These are phyloP conservation scores for Solanum gracilifrons DNA, from an alignment of 257 asterid genomes.

Conservation along the genomic window DNA sequence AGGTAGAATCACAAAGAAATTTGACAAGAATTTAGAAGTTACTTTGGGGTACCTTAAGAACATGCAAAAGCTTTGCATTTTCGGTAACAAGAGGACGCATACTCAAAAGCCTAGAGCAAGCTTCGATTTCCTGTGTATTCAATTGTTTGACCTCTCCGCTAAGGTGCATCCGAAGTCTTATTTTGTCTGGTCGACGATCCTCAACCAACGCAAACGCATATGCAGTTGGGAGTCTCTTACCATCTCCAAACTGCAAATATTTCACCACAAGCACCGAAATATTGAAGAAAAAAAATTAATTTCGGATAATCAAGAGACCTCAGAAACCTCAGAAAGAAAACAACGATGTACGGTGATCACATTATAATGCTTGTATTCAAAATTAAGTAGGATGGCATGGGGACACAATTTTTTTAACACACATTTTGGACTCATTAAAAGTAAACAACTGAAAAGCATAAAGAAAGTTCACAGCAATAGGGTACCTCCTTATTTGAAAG, in stretches of 20 bases:
- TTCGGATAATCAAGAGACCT: background rate
- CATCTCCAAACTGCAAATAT: conserved; percentile 50
- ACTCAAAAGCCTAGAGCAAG: conserved; percentile 49
- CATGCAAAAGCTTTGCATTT: conserved; percentile 16
- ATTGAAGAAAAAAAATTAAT: background rate
- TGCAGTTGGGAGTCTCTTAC: conserved; percentile 45
- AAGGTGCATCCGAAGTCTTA: conserved; percentile 65
- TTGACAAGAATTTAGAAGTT: background rate
- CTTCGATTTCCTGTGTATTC: conserved; percentile 38
- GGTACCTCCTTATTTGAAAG: conserved; percentile 60
- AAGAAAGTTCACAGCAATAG: background rate
- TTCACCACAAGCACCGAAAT: background rate
- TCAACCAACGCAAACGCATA: conserved; percentile 95
- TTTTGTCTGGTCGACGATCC: conserved; percentile 61
- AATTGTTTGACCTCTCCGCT: conserved; percentile 50
- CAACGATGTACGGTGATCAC: background rate
- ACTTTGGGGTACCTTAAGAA: conserved; percentile 46
- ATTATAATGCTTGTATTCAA: background rate
- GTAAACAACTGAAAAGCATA: background rate
- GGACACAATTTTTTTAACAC: background rate
- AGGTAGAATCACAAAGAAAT: background rate
- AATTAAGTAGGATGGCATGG: background rate
- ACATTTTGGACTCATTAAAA: background rate
- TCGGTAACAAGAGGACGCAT: conserved; percentile 53
- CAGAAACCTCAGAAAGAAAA: background rate